phyloP scores from a whole-genome alignment of 108 stramenopile species.

The Skeletonema menzelii region DNA sequence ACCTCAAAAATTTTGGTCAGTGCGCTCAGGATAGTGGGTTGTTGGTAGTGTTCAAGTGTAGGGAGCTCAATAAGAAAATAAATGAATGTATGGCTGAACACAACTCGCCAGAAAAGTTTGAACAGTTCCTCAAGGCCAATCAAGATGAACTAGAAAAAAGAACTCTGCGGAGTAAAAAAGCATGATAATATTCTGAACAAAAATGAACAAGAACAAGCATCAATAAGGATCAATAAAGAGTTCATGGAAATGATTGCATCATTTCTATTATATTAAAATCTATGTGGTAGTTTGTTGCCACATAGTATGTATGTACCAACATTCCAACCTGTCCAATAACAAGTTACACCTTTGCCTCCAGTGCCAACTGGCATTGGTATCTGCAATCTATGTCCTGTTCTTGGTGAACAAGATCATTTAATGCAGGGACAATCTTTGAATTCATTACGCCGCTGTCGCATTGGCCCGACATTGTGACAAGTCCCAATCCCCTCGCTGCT shows the following conservation, averaged over 20 bases:
- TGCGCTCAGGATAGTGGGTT: slow-evolving; percentile 84
- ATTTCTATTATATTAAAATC: not conserved
- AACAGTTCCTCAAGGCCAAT: slow-evolving; percentile 69
- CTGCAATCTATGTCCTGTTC: slow-evolving; percentile 55
- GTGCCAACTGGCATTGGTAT: slow-evolving; percentile 44
- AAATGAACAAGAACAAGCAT: not conserved
- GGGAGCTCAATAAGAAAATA: slow-evolving; percentile 66
- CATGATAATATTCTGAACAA: not conserved
- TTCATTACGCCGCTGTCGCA: slow-evolving; percentile 40
- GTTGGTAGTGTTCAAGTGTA: slow-evolving; percentile 83
- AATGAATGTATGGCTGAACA: slow-evolving; percentile 84
- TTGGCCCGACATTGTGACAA: slow-evolving; percentile 32
- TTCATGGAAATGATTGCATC: not conserved
- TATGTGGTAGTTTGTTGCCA: slow-evolving; percentile 1
- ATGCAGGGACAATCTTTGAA: slow-evolving; percentile 43
- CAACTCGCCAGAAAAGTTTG: slow-evolving; percentile 83
- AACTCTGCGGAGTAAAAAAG: slow-evolving; percentile 38
- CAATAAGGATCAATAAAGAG: not conserved
- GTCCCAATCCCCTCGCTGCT: slow-evolving; percentile 71
- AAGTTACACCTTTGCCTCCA: slow-evolving; percentile 32
- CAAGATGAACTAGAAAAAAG: slow-evolving; percentile 46
- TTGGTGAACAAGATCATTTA: slow-evolving; percentile 32
- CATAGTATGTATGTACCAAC: not conserved
- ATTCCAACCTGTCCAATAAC: not conserved
- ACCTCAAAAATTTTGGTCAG: slow-evolving; percentile 74